Percentiles rank a stretch among this genome's conserved stretches.
These are phyloP conservation scores for Spergularia azorica DNA, from an alignment of 179 eudicot genomes.

Conservation along the genomic window DNA sequence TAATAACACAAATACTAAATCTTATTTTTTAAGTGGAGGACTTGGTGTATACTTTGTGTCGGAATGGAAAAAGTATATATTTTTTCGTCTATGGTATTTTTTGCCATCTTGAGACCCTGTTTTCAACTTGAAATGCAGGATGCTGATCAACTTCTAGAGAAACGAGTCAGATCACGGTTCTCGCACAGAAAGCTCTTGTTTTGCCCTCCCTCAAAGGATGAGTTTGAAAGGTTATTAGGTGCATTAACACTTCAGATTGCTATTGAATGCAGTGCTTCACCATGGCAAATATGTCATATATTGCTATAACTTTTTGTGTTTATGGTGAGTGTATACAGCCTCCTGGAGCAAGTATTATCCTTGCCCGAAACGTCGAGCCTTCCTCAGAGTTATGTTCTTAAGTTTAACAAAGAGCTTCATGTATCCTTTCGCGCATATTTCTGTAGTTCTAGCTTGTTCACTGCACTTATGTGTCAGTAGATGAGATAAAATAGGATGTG, in stretches of 20 bases:
- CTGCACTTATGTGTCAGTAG: neutral
- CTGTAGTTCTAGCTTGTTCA: neutral
- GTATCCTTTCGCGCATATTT: conserved; percentile 56
- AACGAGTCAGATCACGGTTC: conserved; percentile 97
- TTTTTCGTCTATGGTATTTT: neutral
- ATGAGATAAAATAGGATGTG: neutral
- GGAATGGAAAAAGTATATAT: neutral
- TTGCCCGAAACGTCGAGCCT: conserved; percentile 68
- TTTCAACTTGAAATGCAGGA: conserved; percentile 52
- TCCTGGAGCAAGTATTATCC: conserved; percentile 60
- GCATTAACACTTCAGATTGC: conserved; percentile 4
- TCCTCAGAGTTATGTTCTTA: conserved; percentile 52
- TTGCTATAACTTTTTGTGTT: neutral
- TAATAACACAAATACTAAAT: neutral
- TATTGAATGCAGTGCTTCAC: conserved; percentile 18
- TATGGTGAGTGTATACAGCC: conserved; percentile 44
- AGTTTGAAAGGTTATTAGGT: conserved; percentile 51
- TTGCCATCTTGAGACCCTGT: neutral
- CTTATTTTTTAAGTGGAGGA: neutral
- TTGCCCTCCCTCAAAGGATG: conserved; percentile 80
- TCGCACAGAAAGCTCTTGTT: conserved; percentile 91
- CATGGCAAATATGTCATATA: neutral
- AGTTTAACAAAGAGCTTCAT: conserved; percentile 62
- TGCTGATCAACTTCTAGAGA: conserved; percentile 97
- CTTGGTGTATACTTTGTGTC: neutral